Conservation (phyloP, 208 protist species). For the Leishmania aethiopica region DNA sequence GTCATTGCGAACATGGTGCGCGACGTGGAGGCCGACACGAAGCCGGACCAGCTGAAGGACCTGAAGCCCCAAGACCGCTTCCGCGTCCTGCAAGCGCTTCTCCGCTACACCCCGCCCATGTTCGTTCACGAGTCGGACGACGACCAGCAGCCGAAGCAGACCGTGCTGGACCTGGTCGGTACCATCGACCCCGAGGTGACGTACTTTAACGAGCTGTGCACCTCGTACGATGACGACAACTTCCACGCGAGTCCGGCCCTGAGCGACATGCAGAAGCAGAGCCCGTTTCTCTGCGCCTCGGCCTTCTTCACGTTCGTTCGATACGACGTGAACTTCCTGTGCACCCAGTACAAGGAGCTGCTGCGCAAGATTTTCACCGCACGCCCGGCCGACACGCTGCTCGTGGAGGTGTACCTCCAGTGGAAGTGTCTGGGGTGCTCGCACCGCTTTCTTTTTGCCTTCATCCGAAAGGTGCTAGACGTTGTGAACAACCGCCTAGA, state of each 20-base stretch:
- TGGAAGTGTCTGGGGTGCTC: conserved; percentile 61
- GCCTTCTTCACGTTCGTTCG: conserved; percentile 87
- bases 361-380: conserved; percentile 67
- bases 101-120: conserved; percentile 69
- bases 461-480: conserved; percentile 50
- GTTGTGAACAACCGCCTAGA: conserved; percentile 36
- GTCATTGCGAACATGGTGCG: conserved; percentile 55
- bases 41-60: conserved; percentile 49
- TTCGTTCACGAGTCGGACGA: conserved; percentile 31
- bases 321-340: conserved; percentile 73
- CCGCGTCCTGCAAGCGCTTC: conserved; percentile 76
- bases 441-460: conserved; percentile 46
- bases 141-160: conserved; percentile 18
- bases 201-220: conserved; percentile 65
- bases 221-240: conserved; percentile 37
- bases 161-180: conserved; percentile 22
- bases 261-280: conserved; percentile 39
- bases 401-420: conserved; percentile 82
- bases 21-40: conserved; percentile 41
- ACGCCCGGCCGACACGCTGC: conserved; percentile 33
- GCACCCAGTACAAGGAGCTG: conserved; percentile 57
- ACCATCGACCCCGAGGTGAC: conserved; percentile 50
- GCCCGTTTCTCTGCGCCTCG: conserved; percentile 31
- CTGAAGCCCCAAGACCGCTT: conserved; percentile 64
- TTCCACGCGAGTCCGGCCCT: conserved; percentile 28